Conservation (phyloP, 495 filamentous ascomycete genomes). For the Xylaria acuta region DNA sequence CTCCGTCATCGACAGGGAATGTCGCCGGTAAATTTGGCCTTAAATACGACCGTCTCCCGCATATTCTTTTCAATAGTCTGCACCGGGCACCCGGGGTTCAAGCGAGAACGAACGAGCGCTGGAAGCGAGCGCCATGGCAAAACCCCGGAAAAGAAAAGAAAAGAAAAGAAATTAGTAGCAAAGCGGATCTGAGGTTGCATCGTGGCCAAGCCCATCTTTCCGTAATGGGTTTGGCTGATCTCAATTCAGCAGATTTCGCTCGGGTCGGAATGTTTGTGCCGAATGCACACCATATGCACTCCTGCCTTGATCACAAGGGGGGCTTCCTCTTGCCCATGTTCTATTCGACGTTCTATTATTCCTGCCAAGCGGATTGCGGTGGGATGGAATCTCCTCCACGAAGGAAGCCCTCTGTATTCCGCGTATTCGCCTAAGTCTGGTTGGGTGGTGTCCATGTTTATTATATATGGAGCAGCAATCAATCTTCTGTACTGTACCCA, state of each 20-base stretch:
- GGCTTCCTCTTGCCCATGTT: not conserved
- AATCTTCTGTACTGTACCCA: not conserved
- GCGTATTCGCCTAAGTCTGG: not conserved
- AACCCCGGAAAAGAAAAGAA: slow-evolving; percentile 2
- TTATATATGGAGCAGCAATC: not conserved
- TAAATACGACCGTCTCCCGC: not conserved
- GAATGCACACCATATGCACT: slow-evolving; percentile 11
- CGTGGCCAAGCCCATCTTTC: not conserved
- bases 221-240: slow-evolving; percentile 2
- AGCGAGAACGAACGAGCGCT: not conserved
- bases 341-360: not conserved
- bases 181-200: slow-evolving; percentile 10
- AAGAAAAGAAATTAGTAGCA: not conserved
- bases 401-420: not conserved
- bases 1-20: slow-evolving; percentile 13
- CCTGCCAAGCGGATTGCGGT: not conserved
- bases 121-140: not conserved
- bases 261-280: not conserved
- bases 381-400: not conserved
- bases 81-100: not conserved
- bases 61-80: not conserved
- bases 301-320: slow-evolving; percentile 6
- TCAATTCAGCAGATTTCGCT: not conserved
- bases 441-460: not conserved
- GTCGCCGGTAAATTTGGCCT: not conserved